Percentiles rank a stretch among this genome's conserved stretches.
These are phyloP conservation scores for Inga laurina DNA, from an alignment of 306 rosid genomes.

Conservation along the genomic window DNA sequence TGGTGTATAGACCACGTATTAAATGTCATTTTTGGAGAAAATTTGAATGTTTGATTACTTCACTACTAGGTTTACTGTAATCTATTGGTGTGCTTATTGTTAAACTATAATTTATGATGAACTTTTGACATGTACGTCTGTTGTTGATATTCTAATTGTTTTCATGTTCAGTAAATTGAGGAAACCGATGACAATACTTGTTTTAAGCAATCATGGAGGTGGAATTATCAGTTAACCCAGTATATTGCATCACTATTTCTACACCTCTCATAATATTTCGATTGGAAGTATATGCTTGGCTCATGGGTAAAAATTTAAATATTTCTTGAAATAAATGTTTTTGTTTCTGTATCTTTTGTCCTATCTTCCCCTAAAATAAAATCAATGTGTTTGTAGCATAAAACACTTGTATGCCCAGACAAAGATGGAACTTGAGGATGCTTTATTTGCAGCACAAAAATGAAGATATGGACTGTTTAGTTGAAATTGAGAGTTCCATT, in stretches of 20 bases:
- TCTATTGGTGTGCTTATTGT: conserved; percentile 15
- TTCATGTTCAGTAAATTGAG: conserved; percentile 61
- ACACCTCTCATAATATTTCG: conserved; percentile 77
- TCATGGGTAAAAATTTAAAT: conserved; percentile 66
- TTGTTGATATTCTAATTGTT: conserved; percentile 28
- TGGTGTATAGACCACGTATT: neutral
- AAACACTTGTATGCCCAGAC: conserved; percentile 75
- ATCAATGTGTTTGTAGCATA: conserved; percentile 55
- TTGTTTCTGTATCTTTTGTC: conserved; percentile 7
- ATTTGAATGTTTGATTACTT: neutral
- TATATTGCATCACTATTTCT: conserved; percentile 69
- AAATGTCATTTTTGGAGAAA: conserved; percentile 11
- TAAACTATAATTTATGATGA: neutral
- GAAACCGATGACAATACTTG: conserved; percentile 86
- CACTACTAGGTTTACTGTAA: neutral
- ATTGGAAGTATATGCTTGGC: conserved; percentile 71
- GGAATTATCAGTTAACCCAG: conserved; percentile 80
- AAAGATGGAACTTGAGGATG: conserved; percentile 71
- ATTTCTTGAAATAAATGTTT: conserved; percentile 1
- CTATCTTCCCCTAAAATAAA: conserved; percentile 36
- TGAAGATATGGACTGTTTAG: conserved; percentile 60
- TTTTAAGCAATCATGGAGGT: conserved; percentile 91
- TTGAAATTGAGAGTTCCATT: conserved; percentile 86
- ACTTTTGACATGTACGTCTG: conserved; percentile 4
- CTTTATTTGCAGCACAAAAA: conserved; percentile 52